Evolutionary conservation across 169 alveolate species (phyloP), one percentile per base, ranked within the genome.

Genomic region (Babesia divergens): DNA sequence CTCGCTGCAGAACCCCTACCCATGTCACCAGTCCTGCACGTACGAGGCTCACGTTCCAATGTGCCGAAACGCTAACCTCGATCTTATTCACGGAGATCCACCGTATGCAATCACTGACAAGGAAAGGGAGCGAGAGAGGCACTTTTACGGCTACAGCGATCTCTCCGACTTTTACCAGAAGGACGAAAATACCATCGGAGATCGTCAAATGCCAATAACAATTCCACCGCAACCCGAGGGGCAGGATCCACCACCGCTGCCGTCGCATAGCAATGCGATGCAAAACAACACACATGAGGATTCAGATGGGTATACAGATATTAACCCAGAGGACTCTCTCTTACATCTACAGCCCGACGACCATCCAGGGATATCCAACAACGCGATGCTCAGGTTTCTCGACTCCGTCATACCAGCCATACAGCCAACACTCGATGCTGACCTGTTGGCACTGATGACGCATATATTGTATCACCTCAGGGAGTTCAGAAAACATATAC

Each of bases 401-500:
- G 88, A 80, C 22, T 58, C 90, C 40, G 84, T 86, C 8, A 84
- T 86, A 28, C 92, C 92, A 9, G 77, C 92, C 28, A 28, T 86
- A 20, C 84, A 65, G 40, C 84, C 92, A 6, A 83, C 90, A 37
- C 82, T 89, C 16, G 89, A 89, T 35, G 56, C 84, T 5, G 92
- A 86, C 65, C 64, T 86, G 44, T 62, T 85, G 37, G 85, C 90
- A 34, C 83, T 83, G 40, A 75, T 89, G 75, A 79, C 89, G 24
- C 85, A 69, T 28, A 42, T 89, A 14, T 74, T 90, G 26, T 90
- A 88, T 70, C 93, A 90, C 81, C 46, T 90, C 60, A 62, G 90
- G 18, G 95, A 91, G 85, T 91, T 91, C 67, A 79, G 95, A 42
- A 84, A 89, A 34, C 86, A 88, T 20, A 66, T 91, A 22, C 82